Percentiles rank a stretch among this genome's conserved stretches.
Conservation (phyloP, 805 yeast genomes). For the Candida khao-thaluensis region DNA sequence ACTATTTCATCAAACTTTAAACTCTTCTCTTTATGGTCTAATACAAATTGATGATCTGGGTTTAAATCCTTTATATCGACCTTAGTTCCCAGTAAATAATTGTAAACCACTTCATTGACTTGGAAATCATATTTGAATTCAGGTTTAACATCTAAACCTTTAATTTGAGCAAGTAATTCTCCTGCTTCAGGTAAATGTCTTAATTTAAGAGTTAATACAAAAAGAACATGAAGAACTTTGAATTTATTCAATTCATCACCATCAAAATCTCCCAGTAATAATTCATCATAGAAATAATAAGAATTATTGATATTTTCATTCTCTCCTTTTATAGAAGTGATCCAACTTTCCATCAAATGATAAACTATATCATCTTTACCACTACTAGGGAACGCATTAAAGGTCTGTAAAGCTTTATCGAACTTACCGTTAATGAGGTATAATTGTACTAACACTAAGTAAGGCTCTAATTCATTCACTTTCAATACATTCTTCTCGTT, state of each 20-base stretch:
- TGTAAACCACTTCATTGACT: constrained; percentile 65
- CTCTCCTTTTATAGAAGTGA: constrained; percentile 38
- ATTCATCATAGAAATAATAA: constrained; percentile 76
- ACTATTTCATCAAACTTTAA: constrained; percentile 68
- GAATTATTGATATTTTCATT: constrained; percentile 41
- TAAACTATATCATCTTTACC: constrained; percentile 66
- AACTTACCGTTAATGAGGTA: constrained; percentile 38
- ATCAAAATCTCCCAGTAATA: constrained; percentile 51
- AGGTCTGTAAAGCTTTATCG: constrained; percentile 32
- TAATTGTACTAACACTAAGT: constrained; percentile 40
- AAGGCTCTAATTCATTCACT: constrained; percentile 40
- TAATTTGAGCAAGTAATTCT: constrained; percentile 49
- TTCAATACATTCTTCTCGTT: constrained; percentile 20
- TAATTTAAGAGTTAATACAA: constrained; percentile 75
- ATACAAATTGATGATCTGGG: constrained; percentile 56
- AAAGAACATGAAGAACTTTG: constrained; percentile 52
- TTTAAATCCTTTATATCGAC: constrained; percentile 40
- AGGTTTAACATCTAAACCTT: constrained; percentile 36
- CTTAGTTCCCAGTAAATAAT: constrained; percentile 38
- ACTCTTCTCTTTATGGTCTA: constrained; percentile 61
- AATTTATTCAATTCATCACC: constrained; percentile 37
- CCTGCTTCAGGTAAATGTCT: constrained; percentile 81
- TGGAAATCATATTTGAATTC: constrained; percentile 43
- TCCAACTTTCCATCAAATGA: constrained; percentile 79
- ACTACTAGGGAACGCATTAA: constrained; percentile 31